Conservation (phyloP, 495 filamentous ascomycete species). For the Chaetomidium leptoderma region DNA sequence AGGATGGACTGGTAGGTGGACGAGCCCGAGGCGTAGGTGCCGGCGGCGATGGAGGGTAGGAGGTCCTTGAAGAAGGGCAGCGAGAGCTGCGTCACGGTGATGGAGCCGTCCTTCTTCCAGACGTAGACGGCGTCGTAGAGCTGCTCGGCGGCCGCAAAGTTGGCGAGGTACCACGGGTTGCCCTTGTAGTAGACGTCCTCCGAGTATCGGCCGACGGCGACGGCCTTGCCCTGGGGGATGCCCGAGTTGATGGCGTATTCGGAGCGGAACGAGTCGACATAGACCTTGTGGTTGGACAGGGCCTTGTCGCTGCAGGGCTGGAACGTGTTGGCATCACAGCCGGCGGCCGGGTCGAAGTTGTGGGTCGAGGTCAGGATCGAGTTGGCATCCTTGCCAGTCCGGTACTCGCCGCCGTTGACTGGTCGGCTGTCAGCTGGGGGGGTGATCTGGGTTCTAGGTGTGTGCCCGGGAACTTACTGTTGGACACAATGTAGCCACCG, state of each 20-base stretch:
- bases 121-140: conserved; percentile 62
- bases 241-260: conserved; percentile 57
- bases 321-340: conserved; percentile 55
- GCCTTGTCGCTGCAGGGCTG: conserved; percentile 62
- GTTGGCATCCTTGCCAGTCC: conserved; percentile 59
- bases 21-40: conserved; percentile 47
- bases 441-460: background rate
- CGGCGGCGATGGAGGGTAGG: conserved; percentile 42
- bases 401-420: conserved; percentile 41
- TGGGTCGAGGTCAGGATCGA: conserved; percentile 60
- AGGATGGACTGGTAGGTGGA: conserved; percentile 49
- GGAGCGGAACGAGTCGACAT: conserved; percentile 59
- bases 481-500: conserved; percentile 55
- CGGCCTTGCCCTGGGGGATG: conserved; percentile 45
- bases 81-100: conserved; percentile 51
- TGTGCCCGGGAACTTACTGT: conserved; percentile 35
- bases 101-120: conserved; percentile 50
- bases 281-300: conserved; percentile 60
- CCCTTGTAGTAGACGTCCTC: conserved; percentile 65
- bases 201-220: conserved; percentile 64
- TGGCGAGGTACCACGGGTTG: conserved; percentile 64
- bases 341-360: conserved; percentile 56
- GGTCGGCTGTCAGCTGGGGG: conserved; percentile 3
- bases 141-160: conserved; percentile 60
- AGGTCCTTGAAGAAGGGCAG: conserved; percentile 57